Evolutionary conservation across 2,329 filamentous ascomycete genomes (phyloP).

Genomic region (Fusarium chuoi): DNA sequence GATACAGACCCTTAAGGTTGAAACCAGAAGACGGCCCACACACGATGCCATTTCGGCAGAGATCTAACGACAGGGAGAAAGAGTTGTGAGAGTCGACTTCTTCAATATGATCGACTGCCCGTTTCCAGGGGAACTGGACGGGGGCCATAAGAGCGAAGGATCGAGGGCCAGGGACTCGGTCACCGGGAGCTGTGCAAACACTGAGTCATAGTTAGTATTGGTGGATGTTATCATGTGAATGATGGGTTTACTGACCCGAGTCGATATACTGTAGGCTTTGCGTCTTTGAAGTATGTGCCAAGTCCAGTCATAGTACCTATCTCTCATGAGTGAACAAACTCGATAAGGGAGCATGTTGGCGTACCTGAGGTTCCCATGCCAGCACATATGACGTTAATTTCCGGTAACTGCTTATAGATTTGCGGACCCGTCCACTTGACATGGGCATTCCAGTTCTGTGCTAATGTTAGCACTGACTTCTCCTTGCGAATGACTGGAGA

Average conservation of each 20-base stretch:
- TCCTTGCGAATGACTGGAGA: background rate
- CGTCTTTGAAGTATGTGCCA: conserved; percentile 60
- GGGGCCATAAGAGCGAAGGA: conserved; percentile 60
- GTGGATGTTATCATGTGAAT: fast-evolving
- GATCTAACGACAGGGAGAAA: conserved; percentile 61
- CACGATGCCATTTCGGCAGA: conserved; percentile 67
- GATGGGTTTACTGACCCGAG: conserved; percentile 40
- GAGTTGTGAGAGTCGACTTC: conserved; percentile 66
- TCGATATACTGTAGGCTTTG: conserved; percentile 59
- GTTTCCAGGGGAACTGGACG: conserved; percentile 67
- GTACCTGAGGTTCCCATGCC: conserved; percentile 67
- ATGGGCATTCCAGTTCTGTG: conserved; percentile 64
- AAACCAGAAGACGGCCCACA: conserved; percentile 71
- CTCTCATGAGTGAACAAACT: background rate
- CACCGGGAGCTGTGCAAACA: conserved; percentile 66
- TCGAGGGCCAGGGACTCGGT: conserved; percentile 69
- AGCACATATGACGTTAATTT: conserved; percentile 65
- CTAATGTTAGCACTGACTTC: background rate
- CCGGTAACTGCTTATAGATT: conserved; percentile 64
- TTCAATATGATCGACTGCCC: conserved; percentile 65
- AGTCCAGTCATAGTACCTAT: conserved; percentile 59
- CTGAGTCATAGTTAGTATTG: conserved; percentile 48
- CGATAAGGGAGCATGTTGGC: conserved; percentile 39
- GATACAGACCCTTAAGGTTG: conserved; percentile 62
- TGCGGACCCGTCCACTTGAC: conserved; percentile 69